phyloP scores from a whole-genome alignment of 495 filamentous ascomycete genomes.

The Neurospora tetraspora region DNA sequence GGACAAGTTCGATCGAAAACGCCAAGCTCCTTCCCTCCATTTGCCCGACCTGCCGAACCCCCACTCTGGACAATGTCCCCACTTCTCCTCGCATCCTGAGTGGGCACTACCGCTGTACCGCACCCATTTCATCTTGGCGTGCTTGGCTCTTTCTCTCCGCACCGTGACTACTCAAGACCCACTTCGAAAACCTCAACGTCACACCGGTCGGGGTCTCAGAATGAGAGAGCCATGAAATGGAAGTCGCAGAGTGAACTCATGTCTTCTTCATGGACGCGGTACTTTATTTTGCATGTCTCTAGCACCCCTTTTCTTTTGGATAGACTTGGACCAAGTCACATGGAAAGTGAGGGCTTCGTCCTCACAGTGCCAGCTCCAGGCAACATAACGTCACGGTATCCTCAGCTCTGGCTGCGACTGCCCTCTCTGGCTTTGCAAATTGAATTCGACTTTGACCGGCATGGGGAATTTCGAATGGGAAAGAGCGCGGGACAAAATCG shows the following conservation, averaged over 20 bases:
- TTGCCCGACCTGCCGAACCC: background rate
- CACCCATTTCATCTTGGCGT: background rate
- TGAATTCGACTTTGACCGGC: background rate
- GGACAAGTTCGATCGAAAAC: background rate
- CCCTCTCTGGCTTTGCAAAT: background rate
- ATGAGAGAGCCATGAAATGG: background rate
- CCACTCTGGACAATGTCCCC: background rate
- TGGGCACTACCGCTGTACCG: background rate
- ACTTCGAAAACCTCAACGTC: background rate
- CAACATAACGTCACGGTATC: background rate
- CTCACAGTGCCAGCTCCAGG: background rate
- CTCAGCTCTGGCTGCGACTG: background rate
- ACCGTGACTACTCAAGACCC: background rate
- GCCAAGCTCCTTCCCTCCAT: background rate
- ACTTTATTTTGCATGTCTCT: background rate
- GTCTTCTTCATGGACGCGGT: background rate
- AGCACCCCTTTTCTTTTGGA: background rate
- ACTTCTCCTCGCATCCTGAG: background rate
- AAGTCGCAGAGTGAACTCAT: background rate
- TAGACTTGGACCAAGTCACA: background rate
- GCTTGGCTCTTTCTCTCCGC: background rate
- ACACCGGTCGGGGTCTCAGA: background rate
- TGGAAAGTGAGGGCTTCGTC: background rate
- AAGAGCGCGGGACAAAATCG: background rate
- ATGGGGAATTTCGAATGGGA: background rate